Evolutionary conservation across 2,329 filamentous ascomycete species (phyloP).

Genomic region (Verticillium alfalfae): DNA sequence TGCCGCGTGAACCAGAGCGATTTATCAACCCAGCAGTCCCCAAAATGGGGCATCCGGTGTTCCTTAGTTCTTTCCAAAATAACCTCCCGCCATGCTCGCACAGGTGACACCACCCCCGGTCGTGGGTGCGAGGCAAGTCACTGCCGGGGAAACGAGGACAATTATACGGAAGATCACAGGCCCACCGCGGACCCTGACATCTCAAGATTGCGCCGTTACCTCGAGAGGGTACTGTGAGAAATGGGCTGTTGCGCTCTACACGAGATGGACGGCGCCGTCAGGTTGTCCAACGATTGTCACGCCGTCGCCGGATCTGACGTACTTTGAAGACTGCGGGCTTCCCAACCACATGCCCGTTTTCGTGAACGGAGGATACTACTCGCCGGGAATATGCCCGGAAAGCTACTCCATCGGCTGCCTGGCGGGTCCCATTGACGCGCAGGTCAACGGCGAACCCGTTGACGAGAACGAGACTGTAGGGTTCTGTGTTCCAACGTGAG

Average conservation of each 20-base stretch:
- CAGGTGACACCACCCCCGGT: not conserved
- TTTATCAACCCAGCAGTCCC: not conserved
- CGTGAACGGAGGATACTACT: not conserved
- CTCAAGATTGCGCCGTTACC: not conserved
- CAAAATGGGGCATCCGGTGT: not conserved
- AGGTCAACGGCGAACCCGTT: not conserved
- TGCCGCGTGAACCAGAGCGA: not conserved
- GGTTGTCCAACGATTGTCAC: not conserved
- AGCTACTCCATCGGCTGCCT: not conserved
- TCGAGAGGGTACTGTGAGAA: not conserved
- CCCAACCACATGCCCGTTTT: not conserved
- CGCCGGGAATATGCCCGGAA: not conserved
- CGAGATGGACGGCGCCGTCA: not conserved
- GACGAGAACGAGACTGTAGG: not conserved
- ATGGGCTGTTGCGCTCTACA: not conserved
- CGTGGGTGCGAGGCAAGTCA: not conserved
- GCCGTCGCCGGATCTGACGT: not conserved
- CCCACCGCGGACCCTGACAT: not conserved
- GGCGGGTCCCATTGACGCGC: not conserved
- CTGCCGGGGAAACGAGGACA: not conserved
- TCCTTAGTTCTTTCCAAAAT: not conserved
- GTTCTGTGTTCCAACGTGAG: not conserved
- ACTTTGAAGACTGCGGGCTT: not conserved
- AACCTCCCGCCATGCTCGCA: not conserved
- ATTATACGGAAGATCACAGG: too few relatives aligned